Conservation (phyloP, 441 rosid genomes). For the Populus hybrid region DNA sequence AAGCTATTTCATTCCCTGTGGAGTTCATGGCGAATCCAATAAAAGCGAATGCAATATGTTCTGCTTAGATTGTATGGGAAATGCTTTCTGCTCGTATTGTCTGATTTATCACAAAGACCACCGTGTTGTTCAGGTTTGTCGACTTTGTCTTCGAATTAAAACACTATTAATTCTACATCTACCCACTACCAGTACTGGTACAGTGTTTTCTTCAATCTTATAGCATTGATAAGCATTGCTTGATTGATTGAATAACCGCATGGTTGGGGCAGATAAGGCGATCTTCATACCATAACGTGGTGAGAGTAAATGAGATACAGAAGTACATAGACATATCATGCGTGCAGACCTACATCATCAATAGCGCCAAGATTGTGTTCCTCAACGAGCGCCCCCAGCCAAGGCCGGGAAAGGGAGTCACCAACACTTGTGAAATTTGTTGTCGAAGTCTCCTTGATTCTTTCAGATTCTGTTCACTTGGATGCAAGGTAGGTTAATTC, state of each 20-base stretch:
- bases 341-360: conserved; percentile 82
- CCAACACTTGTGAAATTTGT: conserved; percentile 79
- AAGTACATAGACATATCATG: conserved; percentile 69
- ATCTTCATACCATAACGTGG: conserved; percentile 87
- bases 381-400: conserved; percentile 83
- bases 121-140: conserved; percentile 57
- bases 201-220: not conserved
- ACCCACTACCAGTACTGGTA: not conserved
- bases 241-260: not conserved
- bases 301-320: conserved; percentile 77
- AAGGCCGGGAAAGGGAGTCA: conserved; percentile 85
- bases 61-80: conserved; percentile 64
- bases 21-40: conserved; percentile 49
- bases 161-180: too few relatives aligned
- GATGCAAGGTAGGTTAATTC: conserved; percentile 59
- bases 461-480: conserved; percentile 86
- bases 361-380: conserved; percentile 85
- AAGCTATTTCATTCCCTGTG: conserved; percentile 60
- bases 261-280: conserved; percentile 59
- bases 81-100: conserved; percentile 69
- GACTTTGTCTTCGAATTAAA: not conserved
- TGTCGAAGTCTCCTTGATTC: conserved; percentile 81
- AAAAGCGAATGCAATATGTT: conserved; percentile 83
- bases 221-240: not conserved
- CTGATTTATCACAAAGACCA: conserved; percentile 54